Evolutionary conservation across 164 flowering plant species (phyloP).

Genomic region (Magnolia changhungtana): DNA sequence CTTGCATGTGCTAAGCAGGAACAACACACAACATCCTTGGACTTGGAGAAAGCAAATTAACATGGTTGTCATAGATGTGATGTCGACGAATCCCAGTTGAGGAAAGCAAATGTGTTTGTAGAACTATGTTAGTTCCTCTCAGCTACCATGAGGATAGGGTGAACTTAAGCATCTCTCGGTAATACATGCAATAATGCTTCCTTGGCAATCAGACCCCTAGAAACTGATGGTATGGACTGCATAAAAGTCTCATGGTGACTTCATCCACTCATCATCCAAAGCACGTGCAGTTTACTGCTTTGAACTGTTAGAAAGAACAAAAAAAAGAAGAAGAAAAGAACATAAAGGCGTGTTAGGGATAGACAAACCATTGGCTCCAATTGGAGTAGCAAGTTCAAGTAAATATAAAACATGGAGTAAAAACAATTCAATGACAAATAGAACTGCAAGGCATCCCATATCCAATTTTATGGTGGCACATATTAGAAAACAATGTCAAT

Average conservation of each 20-base stretch:
- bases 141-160: constrained; percentile 5
- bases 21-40: constrained; percentile 9
- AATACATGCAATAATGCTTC: background rate
- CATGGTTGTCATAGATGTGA: constrained; percentile 14
- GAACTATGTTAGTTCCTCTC: constrained; percentile 10
- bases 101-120: constrained; percentile 6
- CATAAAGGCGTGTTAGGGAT: background rate
- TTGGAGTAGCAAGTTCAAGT: too few relatives aligned
- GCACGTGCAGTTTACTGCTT: background rate
- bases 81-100: constrained; percentile 10
- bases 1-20: constrained; percentile 12
- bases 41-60: constrained; percentile 18
- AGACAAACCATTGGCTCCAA: background rate
- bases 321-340: too few relatives aligned
- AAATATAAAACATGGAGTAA: too few relatives aligned
- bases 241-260: constrained; percentile 7
- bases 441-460: too few relatives aligned
- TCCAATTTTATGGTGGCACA: too few relatives aligned
- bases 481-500: too few relatives aligned
- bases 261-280: constrained; percentile 16
- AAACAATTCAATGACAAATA: too few relatives aligned
- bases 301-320: background rate
- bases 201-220: constrained; percentile 3
- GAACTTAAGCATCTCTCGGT: constrained; percentile 13
- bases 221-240: constrained; percentile 8